Base-by-base conservation (phyloP, 2,329 filamentous ascomycete species). In the Verticillium nubilum region DNA sequence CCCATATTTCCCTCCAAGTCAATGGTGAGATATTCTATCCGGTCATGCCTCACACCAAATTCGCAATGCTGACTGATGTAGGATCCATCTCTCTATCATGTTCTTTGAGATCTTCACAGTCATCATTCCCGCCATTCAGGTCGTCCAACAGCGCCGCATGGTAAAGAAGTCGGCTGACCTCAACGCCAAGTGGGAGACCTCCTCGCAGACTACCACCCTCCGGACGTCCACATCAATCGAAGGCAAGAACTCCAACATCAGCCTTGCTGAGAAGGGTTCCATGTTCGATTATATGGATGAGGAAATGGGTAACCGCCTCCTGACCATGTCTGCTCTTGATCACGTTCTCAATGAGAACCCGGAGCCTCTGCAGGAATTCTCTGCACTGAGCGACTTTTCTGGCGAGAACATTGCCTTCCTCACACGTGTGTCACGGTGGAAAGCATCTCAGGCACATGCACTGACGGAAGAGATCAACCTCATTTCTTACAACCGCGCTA, bases 361-460 rank as follows among this genome's bases (percentile, higher is more conserved):
- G 1, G 69, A 73, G 1, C 76, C 76, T 1, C 72, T 85, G 0
- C 77, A 83, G 31, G 71, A 78, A 56, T 85, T 82, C 65, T 80
- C 82, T 1, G 81, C 81, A 2, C 72, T 76, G 0, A 77, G 78
- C 59, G 82, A 85, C 62, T 84, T 85, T 66, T 84, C 81, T 0
- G 81, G 81, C 12, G 82, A 85, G 67, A 85, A 86, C 64, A 80
- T 86, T 63, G 76, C 81, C 29, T 86, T 86, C 70, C 72, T 85
- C 1, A 77, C 73, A 25, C 72, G 73, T 37, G 74, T 83, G 26
- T 68, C 72, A 13, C 72, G 75, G 58, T 85, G 79, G 77, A 80
- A 78, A 59, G 54, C 57, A 7, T 25, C 54, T 1, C 17, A 28
- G 10, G 12, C 56, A 2, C 23, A 54, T 13, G 54, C 26, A 2